phyloP scores from a whole-genome alignment of 2,329 filamentous ascomycete genomes.

The Sclerotinia sclerotiorum region DNA sequence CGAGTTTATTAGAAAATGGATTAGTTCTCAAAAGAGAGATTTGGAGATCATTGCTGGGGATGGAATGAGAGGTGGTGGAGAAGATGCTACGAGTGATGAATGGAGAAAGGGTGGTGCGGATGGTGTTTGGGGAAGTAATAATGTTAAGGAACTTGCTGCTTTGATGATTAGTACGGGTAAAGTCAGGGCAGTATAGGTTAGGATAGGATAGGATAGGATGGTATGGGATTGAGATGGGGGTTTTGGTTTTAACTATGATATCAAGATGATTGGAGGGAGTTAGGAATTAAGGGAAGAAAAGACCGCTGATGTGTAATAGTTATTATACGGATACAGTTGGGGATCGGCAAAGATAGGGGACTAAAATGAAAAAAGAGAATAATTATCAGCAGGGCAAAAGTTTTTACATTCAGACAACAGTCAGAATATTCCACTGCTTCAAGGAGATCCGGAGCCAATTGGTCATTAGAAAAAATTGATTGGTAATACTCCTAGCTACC shows the following conservation, averaged over 20 bases:
- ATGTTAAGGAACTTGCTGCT: slow-evolving; percentile 64
- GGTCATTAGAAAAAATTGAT: neutral
- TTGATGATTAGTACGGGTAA: slow-evolving; percentile 47
- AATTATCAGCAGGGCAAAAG: neutral
- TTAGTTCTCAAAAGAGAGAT: slow-evolving; percentile 76
- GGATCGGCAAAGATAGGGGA: neutral
- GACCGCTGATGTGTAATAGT: slow-evolving; percentile 11
- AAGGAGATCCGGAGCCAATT: neutral
- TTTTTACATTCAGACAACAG: neutral
- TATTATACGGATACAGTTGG: neutral
- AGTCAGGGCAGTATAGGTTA: neutral
- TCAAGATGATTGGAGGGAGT: slow-evolving; percentile 19
- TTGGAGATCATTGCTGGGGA: slow-evolving; percentile 38
- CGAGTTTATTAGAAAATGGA: slow-evolving; percentile 81
- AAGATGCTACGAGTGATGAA: slow-evolving; percentile 60
- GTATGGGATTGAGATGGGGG: neutral
- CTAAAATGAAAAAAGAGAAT: slow-evolving; percentile 4
- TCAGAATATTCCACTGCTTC: neutral
- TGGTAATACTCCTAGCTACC: neutral
- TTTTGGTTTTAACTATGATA: slow-evolving; percentile 13
- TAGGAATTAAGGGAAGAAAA: neutral
- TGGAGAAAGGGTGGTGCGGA: slow-evolving; percentile 64
- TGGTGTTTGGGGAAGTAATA: slow-evolving; percentile 62
- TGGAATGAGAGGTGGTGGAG: slow-evolving; percentile 54
- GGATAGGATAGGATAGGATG: neutral